Percentiles rank a stretch among this genome's conserved stretches.
phyloP scores from a whole-genome alignment of 305 asterid species.

The Fraxinus albicans region DNA sequence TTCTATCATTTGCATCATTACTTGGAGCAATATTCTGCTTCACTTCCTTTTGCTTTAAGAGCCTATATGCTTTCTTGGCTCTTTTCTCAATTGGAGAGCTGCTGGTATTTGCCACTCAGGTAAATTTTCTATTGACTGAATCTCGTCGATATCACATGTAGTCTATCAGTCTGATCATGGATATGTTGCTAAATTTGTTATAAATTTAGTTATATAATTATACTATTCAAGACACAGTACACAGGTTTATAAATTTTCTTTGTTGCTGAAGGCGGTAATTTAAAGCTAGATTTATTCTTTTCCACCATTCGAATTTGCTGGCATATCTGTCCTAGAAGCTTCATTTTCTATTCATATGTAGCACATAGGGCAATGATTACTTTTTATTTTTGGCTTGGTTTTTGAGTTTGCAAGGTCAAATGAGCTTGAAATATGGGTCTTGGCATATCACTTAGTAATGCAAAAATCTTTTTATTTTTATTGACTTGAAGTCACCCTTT shows the following conservation, averaged over 20 bases:
- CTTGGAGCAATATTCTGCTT: slow-evolving; percentile 83
- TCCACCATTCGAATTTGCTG: background rate
- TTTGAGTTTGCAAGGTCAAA: background rate
- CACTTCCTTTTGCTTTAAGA: slow-evolving; percentile 78
- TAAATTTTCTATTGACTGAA: slow-evolving; percentile 22
- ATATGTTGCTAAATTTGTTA: background rate
- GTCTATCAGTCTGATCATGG: background rate
- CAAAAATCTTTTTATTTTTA: background rate
- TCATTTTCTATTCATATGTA: background rate
- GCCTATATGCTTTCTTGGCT: slow-evolving; percentile 60
- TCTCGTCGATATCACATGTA: background rate
- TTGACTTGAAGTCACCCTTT: background rate
- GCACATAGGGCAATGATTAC: background rate
- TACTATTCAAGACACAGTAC: background rate
- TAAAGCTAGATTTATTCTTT: background rate
- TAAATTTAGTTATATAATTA: background rate
- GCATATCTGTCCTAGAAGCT: background rate
- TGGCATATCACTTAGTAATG: background rate
- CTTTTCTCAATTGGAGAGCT: slow-evolving; percentile 77
- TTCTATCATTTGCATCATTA: slow-evolving; percentile 71
- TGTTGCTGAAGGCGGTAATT: background rate
- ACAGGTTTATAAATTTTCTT: background rate
- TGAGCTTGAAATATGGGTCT: background rate
- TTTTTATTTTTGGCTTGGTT: background rate
- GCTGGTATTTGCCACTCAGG: slow-evolving; percentile 94